Evolutionary conservation across 257 asterid genomes (phyloP).

Genomic region (Solanum stenotomum): DNA sequence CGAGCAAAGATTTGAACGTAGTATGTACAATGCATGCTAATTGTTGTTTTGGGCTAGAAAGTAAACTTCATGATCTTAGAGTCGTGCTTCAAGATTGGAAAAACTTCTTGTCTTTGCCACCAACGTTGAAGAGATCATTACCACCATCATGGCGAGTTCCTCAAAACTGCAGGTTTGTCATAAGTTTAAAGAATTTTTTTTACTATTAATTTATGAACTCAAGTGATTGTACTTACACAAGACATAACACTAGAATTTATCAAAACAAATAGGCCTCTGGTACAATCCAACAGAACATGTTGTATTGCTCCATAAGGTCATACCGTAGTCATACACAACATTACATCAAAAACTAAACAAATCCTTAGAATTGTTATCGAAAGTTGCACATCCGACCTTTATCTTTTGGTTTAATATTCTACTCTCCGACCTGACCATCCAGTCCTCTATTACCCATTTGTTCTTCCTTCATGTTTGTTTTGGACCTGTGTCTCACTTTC

Average conservation of each 20-base stretch:
- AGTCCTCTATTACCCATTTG: neutral
- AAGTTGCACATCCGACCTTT: neutral
- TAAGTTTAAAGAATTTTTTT: neutral
- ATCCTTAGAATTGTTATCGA: neutral
- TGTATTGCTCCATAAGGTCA: neutral
- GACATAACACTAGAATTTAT: neutral
- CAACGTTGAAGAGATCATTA: neutral
- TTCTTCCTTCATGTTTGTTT: neutral
- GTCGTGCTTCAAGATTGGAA: constrained; percentile 47
- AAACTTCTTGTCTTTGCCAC: constrained; percentile 19
- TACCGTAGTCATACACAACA: neutral
- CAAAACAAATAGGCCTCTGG: neutral
- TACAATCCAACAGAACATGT: neutral
- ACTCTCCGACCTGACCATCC: neutral
- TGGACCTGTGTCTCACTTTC: neutral
- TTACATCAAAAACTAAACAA: neutral
- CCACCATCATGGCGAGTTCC: constrained; percentile 34
- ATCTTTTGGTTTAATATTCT: neutral
- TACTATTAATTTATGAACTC: neutral
- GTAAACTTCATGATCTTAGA: constrained; percentile 42
- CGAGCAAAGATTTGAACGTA: constrained; percentile 34
- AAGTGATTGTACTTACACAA: neutral
- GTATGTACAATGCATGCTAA: constrained; percentile 66
- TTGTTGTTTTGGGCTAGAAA: constrained; percentile 49
- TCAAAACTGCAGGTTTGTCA: constrained; percentile 54